Conservation (phyloP, 2,329 filamentous ascomycete genomes). For the Trichoderma koningii region DNA sequence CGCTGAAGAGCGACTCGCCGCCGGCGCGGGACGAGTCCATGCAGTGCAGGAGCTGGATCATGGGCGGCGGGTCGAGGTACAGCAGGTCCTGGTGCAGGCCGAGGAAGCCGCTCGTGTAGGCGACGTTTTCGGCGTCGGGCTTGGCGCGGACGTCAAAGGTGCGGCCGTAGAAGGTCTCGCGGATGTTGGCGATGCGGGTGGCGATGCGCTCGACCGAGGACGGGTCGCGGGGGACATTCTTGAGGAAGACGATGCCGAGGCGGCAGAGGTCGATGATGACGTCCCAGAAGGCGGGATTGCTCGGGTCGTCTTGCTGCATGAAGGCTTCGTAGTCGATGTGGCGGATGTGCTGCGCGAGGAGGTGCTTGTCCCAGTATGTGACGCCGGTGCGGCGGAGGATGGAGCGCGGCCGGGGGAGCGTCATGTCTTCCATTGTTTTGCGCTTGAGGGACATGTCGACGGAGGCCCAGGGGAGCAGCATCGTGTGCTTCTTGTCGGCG, state of each 20-base stretch:
- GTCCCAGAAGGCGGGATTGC: constrained; percentile 55
- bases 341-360: constrained; percentile 47
- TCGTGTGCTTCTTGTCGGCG: constrained; percentile 36
- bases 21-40: constrained; percentile 77
- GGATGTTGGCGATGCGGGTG: constrained; percentile 72
- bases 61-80: constrained; percentile 78
- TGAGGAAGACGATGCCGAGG: constrained; percentile 76
- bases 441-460: constrained; percentile 40
- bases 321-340: constrained; percentile 72
- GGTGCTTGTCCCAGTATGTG: constrained; percentile 46
- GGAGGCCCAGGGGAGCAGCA: constrained; percentile 40
- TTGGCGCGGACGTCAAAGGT: constrained; percentile 90
- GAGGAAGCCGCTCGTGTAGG: constrained; percentile 80
- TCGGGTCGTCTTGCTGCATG: constrained; percentile 56
- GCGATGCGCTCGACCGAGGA: constrained; percentile 68
- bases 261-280: constrained; percentile 64
- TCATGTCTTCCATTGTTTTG: constrained; percentile 30
- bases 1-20: constrained; percentile 84
- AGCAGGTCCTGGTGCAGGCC: constrained; percentile 93
- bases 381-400: constrained; percentile 40
- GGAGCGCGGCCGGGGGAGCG: constrained; percentile 34
- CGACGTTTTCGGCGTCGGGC: constrained; percentile 83
- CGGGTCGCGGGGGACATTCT: constrained; percentile 69
- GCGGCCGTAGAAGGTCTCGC: constrained; percentile 86
- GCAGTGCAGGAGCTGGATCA: constrained; percentile 87